Conservation (phyloP, 2,329 filamentous ascomycete genomes). For the Sclerotinia nivalis region DNA sequence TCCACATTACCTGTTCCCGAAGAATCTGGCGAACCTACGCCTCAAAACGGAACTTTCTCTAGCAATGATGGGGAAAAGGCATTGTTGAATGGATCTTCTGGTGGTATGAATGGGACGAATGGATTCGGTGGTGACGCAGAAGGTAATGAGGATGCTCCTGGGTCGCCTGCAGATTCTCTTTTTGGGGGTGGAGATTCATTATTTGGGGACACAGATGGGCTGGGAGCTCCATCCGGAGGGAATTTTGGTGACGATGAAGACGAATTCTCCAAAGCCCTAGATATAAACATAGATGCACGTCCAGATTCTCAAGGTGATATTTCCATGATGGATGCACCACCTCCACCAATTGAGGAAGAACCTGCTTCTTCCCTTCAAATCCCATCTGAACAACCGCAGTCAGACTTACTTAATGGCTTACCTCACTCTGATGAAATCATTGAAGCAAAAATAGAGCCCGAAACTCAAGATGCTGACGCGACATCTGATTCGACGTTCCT, state of each 20-base stretch:
- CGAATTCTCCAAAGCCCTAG: conserved; percentile 75
- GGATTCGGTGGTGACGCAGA: conserved; percentile 42
- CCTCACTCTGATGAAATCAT: conserved; percentile 25
- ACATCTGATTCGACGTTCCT: conserved; percentile 80
- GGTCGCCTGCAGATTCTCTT: conserved; percentile 67
- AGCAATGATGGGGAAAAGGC: conserved; percentile 69
- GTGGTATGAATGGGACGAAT: conserved; percentile 45
- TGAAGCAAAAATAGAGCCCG: conserved; percentile 34
- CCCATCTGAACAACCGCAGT: conserved; percentile 26
- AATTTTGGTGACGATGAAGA: conserved; percentile 82
- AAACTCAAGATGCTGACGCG: conserved; percentile 55
- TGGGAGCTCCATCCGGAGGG: conserved; percentile 54
- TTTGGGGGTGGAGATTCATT: conserved; percentile 86
- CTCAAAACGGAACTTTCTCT: conserved; percentile 67
- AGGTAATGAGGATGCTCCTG: conserved; percentile 57
- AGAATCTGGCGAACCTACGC: conserved; percentile 62
- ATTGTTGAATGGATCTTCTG: conserved; percentile 54
- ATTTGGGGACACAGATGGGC: conserved; percentile 75
- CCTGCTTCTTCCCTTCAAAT: conserved; percentile 22
- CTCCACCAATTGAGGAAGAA: conserved; percentile 27
- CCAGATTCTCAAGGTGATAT: conserved; percentile 36
- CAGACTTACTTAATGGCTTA: conserved; percentile 27
- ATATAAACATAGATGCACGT: conserved; percentile 43
- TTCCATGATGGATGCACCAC: conserved; percentile 29
- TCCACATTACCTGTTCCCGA: conserved; percentile 74